Conservation (phyloP, 2,329 filamentous ascomycete species). For the Cylindrodendrum hubeiense region DNA sequence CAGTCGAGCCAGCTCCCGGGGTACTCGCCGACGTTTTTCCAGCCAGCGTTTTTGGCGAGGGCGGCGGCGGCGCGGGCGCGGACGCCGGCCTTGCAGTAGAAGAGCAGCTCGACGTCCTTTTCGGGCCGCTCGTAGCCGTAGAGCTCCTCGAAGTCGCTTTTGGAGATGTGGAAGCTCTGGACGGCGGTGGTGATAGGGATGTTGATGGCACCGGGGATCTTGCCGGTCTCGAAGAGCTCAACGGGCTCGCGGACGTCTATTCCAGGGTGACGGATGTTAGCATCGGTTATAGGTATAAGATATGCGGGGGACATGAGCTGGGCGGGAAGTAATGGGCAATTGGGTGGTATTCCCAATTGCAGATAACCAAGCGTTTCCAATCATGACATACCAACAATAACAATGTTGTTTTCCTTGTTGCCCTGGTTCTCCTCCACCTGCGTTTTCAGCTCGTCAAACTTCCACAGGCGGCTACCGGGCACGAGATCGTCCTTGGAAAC, state of each 20-base stretch:
- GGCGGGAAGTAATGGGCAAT: neutral
- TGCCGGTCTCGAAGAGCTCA: conserved; percentile 74
- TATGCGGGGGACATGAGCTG: neutral
- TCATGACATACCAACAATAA: conserved; percentile 60
- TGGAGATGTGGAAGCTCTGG: conserved; percentile 81
- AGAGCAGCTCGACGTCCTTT: conserved; percentile 73
- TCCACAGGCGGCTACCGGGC: conserved; percentile 56
- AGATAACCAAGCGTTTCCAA: neutral
- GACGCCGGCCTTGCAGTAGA: conserved; percentile 95
- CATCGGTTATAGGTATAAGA: neutral
- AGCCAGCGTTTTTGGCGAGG: conserved; percentile 83
- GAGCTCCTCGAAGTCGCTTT: conserved; percentile 84
- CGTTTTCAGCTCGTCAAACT: conserved; percentile 63
- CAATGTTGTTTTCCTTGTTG: conserved; percentile 43
- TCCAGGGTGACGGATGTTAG: neutral
- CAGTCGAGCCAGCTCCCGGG: conserved; percentile 86
- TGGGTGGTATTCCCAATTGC: neutral
- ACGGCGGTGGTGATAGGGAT: conserved; percentile 83
- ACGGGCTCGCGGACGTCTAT: conserved; percentile 78
- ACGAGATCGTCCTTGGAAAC: conserved; percentile 21
- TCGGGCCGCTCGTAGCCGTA: conserved; percentile 81
- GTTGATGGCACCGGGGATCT: conserved; percentile 85
- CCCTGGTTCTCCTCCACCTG: conserved; percentile 44
- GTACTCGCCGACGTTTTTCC: conserved; percentile 78
- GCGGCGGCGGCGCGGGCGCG: conserved; percentile 82